A percentile compares a stretch with the other conserved stretches of the same genome.
These are phyloP conservation scores for Madurella fahalii DNA, from an alignment of 2,329 filamentous ascomycete genomes.

Conservation along the genomic window DNA sequence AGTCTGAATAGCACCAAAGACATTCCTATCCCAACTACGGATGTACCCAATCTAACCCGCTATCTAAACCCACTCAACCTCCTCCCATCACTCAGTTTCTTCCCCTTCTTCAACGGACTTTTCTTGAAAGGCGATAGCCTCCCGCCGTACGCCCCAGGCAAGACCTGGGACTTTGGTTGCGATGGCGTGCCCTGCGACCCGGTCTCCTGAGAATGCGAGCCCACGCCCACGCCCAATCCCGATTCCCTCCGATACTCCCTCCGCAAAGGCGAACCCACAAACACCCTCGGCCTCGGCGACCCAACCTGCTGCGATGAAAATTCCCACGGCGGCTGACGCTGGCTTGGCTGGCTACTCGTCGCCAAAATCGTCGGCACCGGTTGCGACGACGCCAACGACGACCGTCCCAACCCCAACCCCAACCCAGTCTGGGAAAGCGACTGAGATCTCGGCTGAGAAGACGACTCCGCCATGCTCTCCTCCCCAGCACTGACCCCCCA, in stretches of 20 bases:
- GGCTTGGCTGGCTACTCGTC: not conserved
- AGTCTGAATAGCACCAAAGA: not conserved
- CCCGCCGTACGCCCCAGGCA: conserved; percentile 22
- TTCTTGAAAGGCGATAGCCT: conserved; percentile 16
- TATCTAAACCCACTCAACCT: conserved; percentile 23
- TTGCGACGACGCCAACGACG: not conserved
- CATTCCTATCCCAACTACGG: not conserved
- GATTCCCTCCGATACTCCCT: conserved; percentile 15
- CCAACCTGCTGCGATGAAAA: conserved; percentile 13
- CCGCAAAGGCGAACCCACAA: conserved; percentile 13
- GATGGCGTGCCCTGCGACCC: conserved; percentile 16
- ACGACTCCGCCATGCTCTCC: conserved; percentile 4
- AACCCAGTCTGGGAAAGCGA: not conserved
- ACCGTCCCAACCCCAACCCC: too few relatives aligned
- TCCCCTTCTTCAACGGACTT: conserved; percentile 18
- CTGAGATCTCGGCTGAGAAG: conserved; percentile 10
- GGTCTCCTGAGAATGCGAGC: not conserved
- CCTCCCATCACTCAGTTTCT: conserved; percentile 19
- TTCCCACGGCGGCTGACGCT: conserved; percentile 3
- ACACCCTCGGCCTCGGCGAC: conserved; percentile 16
- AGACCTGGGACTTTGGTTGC: conserved; percentile 20
- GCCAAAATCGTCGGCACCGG: conserved; percentile 8
- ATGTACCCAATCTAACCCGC: not conserved
- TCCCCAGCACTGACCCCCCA: not conserved
- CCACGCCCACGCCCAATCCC: not conserved